Percentiles rank a stretch among this genome's conserved stretches.
Evolutionary conservation across 805 yeast species (phyloP).

Genomic region (Wickerhamiella galacta): DNA sequence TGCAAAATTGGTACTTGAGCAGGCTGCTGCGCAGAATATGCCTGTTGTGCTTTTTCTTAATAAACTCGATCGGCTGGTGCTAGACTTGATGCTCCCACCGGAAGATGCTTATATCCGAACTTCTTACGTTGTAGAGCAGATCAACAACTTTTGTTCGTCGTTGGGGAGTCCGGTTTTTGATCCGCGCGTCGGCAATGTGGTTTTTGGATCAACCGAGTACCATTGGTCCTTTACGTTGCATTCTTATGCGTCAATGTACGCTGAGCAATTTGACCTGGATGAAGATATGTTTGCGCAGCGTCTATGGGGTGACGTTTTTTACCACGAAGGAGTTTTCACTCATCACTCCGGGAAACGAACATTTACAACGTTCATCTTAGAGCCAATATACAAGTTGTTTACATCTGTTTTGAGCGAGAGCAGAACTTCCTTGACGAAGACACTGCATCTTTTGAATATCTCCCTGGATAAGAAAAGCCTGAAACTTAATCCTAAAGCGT

Average conservation of each 20-base stretch:
- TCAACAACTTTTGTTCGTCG: constrained; percentile 38
- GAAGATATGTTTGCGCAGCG: constrained; percentile 30
- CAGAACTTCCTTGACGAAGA: constrained; percentile 26
- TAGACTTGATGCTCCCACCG: constrained; percentile 66
- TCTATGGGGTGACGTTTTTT: constrained; percentile 69
- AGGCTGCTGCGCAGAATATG: constrained; percentile 33
- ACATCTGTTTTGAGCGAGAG: constrained; percentile 42
- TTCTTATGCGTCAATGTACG: constrained; percentile 44
- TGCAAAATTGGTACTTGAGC: constrained; percentile 32
- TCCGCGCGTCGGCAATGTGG: constrained; percentile 43
- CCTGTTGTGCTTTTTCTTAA: constrained; percentile 50
- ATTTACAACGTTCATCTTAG: constrained; percentile 49
- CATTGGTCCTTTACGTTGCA: constrained; percentile 48
- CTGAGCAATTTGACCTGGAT: constrained; percentile 18
- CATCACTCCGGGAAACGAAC: constrained; percentile 23
- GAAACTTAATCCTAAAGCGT: constrained; percentile 38
- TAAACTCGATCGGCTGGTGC: constrained; percentile 69
- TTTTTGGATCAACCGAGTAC: constrained; percentile 55
- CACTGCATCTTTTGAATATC: constrained; percentile 26
- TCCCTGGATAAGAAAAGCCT: constrained; percentile 19
- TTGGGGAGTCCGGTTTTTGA: constrained; percentile 13
- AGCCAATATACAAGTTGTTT: constrained; percentile 66
- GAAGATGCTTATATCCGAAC: constrained; percentile 57
- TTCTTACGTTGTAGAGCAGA: constrained; percentile 38
- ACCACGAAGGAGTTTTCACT: constrained; percentile 32